Conservation (phyloP, 148 eudicot species). For the Diospyros kaki region DNA sequence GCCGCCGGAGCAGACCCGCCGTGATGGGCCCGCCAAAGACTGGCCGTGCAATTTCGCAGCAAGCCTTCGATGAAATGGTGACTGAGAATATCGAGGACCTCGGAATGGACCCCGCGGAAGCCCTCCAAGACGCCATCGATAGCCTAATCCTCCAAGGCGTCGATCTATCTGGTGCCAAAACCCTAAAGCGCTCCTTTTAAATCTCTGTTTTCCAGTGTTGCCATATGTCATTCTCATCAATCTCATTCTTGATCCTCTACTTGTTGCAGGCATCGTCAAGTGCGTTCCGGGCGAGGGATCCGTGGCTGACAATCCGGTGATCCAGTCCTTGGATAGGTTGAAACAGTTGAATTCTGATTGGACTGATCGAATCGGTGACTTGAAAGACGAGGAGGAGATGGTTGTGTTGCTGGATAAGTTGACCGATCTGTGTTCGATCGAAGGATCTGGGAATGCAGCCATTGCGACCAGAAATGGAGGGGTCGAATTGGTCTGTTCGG, state of each 20-base stretch:
- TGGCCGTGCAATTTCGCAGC: constrained; percentile 60
- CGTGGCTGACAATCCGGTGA: constrained; percentile 46
- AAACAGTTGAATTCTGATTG: constrained; percentile 24
- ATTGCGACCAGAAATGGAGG: constrained; percentile 74
- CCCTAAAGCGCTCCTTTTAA: neutral
- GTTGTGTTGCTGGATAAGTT: constrained; percentile 36
- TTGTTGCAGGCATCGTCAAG: constrained; percentile 50
- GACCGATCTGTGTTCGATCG: constrained; percentile 31
- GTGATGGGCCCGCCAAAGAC: constrained; percentile 37
- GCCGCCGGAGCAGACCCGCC: neutral
- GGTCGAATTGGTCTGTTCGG: constrained; percentile 48
- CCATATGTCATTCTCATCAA: neutral
- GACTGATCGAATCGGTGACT: constrained; percentile 2
- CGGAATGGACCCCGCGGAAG: constrained; percentile 82
- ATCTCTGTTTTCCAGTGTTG: neutral
- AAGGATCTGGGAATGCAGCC: constrained; percentile 44
- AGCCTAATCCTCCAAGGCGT: constrained; percentile 90
- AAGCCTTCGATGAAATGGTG: constrained; percentile 85
- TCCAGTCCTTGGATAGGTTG: constrained; percentile 41
- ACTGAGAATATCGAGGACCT: constrained; percentile 77
- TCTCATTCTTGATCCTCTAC: neutral
- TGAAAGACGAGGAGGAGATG: constrained; percentile 20
- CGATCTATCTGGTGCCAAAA: constrained; percentile 68
- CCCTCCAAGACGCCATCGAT: constrained; percentile 82
- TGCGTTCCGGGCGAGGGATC: constrained; percentile 55